Evolutionary conservation across 2,329 filamentous ascomycete species (phyloP).

Genomic region (Diatrype stigma): DNA sequence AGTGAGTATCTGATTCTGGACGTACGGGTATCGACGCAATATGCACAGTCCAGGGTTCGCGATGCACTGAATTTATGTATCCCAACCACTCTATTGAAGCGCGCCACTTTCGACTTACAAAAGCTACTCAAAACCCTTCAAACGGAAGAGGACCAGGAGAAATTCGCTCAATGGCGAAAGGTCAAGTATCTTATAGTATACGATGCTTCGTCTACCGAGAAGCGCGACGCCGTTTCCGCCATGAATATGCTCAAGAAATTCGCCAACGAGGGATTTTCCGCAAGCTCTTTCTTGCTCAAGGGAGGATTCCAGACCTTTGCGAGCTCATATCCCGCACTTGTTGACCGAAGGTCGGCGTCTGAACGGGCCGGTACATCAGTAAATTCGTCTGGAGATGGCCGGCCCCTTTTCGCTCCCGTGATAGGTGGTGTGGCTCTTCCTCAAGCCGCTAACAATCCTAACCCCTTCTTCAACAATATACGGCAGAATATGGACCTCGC

Average conservation of each 20-base stretch:
- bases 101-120: conserved; percentile 82
- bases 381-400: conserved; percentile 40
- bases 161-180: conserved; percentile 72
- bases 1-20: conserved; percentile 68
- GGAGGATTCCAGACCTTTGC: conserved; percentile 79
- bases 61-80: conserved; percentile 92
- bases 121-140: conserved; percentile 87
- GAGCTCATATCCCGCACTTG: conserved; percentile 57
- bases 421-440: conserved; percentile 87
- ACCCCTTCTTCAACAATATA: conserved; percentile 95
- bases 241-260: conserved; percentile 94
- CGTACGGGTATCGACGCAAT: conserved; percentile 81
- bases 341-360: conserved; percentile 52
- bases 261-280: conserved; percentile 73
- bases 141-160: conserved; percentile 61
- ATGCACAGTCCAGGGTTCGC: conserved; percentile 66
- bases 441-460: conserved; percentile 60
- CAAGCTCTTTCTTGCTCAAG: conserved; percentile 68
- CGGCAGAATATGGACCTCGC: conserved; percentile 94
- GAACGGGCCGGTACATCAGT: conserved; percentile 46
- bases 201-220: conserved; percentile 70
- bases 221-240: conserved; percentile 75
- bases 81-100: conserved; percentile 86
- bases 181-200: conserved; percentile 81
- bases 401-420: conserved; percentile 61